A percentile compares a stretch with the other conserved stretches of the same genome.
Conservation (phyloP, 305 asterid genomes). For the Solanum hybrid region DNA sequence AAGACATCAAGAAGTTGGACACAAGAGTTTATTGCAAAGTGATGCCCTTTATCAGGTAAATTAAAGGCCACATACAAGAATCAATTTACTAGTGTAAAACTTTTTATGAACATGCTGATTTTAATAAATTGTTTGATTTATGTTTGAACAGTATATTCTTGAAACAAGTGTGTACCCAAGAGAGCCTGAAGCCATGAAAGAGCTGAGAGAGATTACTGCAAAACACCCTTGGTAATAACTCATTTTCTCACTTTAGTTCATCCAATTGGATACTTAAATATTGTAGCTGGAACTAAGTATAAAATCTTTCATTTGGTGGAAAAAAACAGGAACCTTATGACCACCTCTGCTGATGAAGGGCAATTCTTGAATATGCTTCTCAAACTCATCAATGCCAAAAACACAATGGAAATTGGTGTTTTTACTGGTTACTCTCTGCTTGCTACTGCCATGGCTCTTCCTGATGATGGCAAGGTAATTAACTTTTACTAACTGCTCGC, state of each 20-base stretch:
- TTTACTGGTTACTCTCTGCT: constrained; percentile 30
- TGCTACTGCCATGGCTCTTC: constrained; percentile 29
- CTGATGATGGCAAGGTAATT: constrained; percentile 24
- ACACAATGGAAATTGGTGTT: constrained; percentile 29
- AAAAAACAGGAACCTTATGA: constrained; percentile 16
- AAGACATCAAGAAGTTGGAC: constrained; percentile 38
- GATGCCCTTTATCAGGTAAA: constrained; percentile 42
- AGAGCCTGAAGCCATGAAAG: constrained; percentile 78
- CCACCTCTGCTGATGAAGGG: constrained; percentile 24
- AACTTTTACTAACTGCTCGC: too few species aligned
- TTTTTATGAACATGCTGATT: not conserved
- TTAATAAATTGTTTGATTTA: not conserved
- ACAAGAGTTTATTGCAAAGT: constrained; percentile 36
- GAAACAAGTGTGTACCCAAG: constrained; percentile 81
- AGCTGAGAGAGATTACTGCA: constrained; percentile 71
- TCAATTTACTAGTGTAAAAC: not conserved
- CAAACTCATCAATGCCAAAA: constrained; percentile 27
- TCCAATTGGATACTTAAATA: not conserved
- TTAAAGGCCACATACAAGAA: not conserved
- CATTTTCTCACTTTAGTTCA: not conserved
- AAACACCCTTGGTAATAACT: constrained; percentile 67
- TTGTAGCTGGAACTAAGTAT: not conserved
- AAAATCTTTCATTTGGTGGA: not conserved
- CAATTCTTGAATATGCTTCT: constrained; percentile 25
- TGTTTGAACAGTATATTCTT: constrained; percentile 43